Evolutionary conservation across 441 rosid genomes (phyloP).

Genomic region (Croton laevigatus): DNA sequence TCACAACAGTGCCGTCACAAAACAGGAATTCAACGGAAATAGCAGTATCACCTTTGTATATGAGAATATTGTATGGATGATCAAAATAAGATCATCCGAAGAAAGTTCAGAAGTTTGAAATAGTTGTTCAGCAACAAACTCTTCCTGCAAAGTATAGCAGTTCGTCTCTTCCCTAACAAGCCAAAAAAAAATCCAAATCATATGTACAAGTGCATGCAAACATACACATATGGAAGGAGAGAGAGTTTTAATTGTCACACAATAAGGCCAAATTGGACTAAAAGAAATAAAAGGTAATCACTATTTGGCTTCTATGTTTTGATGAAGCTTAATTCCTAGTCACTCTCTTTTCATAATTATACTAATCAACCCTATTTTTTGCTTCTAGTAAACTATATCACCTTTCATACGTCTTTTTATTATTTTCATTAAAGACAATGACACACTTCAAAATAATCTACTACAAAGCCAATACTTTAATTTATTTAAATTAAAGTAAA

Average conservation of each 20-base stretch:
- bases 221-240: not conserved
- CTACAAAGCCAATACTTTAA: too few relatives aligned
- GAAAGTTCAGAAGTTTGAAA: slow-evolving; percentile 75
- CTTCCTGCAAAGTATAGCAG: slow-evolving; percentile 80
- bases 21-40: slow-evolving; percentile 14
- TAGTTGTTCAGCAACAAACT: slow-evolving; percentile 81
- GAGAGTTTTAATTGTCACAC: not conserved
- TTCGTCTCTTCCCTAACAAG: slow-evolving; percentile 63
- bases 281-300: not conserved
- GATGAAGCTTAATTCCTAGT: too few relatives aligned
- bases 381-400: too few relatives aligned
- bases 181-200: not conserved
- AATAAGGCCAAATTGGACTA: not conserved
- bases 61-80: slow-evolving; percentile 54
- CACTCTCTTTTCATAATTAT: too few relatives aligned
- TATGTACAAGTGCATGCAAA: not conserved
- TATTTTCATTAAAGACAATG: too few relatives aligned
- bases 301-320: not conserved
- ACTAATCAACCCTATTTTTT: too few relatives aligned
- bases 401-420: too few relatives aligned
- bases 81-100: slow-evolving; percentile 71
- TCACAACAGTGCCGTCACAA: not conserved
- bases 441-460: too few relatives aligned
- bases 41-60: slow-evolving; percentile 55
- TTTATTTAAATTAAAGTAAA: too few relatives aligned